These are phyloP conservation scores for Tricholomella constricta DNA, from an alignment of 768 basidiomycete species.

Conservation along the genomic window DNA sequence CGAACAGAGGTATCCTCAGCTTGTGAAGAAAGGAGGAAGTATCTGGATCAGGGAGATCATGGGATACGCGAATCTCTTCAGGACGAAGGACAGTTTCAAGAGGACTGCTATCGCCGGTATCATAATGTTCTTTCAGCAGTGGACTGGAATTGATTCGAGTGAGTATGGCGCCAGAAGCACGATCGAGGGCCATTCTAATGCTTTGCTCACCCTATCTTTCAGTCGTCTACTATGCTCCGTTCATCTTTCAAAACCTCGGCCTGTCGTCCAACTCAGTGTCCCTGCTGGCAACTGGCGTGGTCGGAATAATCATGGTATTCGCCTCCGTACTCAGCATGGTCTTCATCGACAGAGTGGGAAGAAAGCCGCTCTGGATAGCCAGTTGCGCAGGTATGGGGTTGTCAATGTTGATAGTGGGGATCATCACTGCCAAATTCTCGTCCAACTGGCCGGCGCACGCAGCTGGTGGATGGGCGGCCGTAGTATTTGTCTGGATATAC, in stretches of 20 bases:
- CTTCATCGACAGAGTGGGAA: slow-evolving; percentile 38
- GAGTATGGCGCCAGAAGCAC: not conserved
- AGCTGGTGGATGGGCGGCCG: slow-evolving; percentile 28
- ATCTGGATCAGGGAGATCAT: slow-evolving; percentile 16
- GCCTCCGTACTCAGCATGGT: slow-evolving; percentile 37
- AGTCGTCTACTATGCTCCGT: slow-evolving; percentile 23
- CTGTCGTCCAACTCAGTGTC: slow-evolving; percentile 41
- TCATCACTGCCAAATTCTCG: slow-evolving; percentile 16
- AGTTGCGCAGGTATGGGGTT: slow-evolving; percentile 37
- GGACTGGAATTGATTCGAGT: slow-evolving; percentile 29
- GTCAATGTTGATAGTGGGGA: slow-evolving; percentile 20
- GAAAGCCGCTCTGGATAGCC: slow-evolving; percentile 40
- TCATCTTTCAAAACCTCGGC: slow-evolving; percentile 43
- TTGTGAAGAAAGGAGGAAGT: slow-evolving; percentile 16
- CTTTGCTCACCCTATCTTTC: not conserved
- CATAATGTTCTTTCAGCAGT: slow-evolving; percentile 21
- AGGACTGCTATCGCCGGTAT: slow-evolving; percentile 16
- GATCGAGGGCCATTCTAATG: slow-evolving; percentile 4
- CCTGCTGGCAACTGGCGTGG: slow-evolving; percentile 42
- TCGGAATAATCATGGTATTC: slow-evolving; percentile 32
- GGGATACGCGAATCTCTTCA: slow-evolving; percentile 18
- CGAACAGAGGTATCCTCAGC: slow-evolving; percentile 23
- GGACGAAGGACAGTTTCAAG: slow-evolving; percentile 17
- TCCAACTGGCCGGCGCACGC: slow-evolving; percentile 24
- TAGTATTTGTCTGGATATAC: slow-evolving; percentile 43